These are phyloP conservation scores for Alternaria atra DNA, from an alignment of 2,329 filamentous ascomycete genomes.

Conservation along the genomic window DNA sequence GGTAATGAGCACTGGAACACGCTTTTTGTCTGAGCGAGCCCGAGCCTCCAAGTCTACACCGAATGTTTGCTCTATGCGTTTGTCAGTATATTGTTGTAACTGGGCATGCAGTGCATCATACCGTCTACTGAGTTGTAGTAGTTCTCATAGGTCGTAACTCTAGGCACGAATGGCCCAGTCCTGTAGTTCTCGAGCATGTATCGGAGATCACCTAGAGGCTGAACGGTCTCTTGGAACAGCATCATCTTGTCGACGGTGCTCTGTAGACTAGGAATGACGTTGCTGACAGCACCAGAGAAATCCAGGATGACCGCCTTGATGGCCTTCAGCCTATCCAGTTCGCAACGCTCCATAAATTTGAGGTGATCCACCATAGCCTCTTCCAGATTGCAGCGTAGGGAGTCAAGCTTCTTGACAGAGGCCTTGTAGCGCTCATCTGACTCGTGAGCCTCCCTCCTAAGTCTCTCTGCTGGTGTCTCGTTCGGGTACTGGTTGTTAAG, in stretches of 20 bases:
- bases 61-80: conserved; percentile 81
- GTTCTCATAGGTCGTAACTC: conserved; percentile 94
- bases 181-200: conserved; percentile 97
- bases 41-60: conserved; percentile 97
- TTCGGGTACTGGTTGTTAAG: conserved; percentile 91
- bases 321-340: conserved; percentile 93
- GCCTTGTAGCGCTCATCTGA: conserved; percentile 94
- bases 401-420: conserved; percentile 84
- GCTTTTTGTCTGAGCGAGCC: conserved; percentile 91
- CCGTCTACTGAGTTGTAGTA: conserved; percentile 97
- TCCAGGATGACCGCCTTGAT: conserved; percentile 98
- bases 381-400: conserved; percentile 91
- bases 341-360: conserved; percentile 95
- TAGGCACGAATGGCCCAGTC: conserved; percentile 90
- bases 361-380: conserved; percentile 93
- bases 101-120: conserved; percentile 37
- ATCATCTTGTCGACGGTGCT: conserved; percentile 98
- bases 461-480: conserved; percentile 85
- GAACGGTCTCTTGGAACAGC: conserved; percentile 98
- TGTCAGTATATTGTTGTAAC: conserved; percentile 24
- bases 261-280: conserved; percentile 95
- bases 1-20: conserved; percentile 90
- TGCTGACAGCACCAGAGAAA: conserved; percentile 96
- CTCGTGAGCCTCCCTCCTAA: conserved; percentile 88
- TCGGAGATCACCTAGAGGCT: conserved; percentile 85